Percentiles rank a stretch among this genome's conserved stretches.
phyloP scores from a whole-genome alignment of 345 rosid species.

The Citrus cavaleriei region DNA sequence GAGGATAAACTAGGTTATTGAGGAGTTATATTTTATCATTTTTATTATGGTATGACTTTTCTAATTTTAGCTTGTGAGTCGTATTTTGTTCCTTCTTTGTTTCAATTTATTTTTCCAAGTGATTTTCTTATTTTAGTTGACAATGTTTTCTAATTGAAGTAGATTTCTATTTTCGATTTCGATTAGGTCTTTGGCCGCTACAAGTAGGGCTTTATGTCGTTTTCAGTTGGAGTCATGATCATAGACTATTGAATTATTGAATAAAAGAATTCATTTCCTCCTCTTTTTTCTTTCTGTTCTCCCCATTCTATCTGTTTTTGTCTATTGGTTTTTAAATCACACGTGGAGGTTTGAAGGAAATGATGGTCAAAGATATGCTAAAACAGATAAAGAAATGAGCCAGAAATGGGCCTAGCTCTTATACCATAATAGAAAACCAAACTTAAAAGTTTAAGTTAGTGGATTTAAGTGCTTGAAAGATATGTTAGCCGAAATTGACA shows the following conservation, averaged over 20 bases:
- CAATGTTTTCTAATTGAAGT: not conserved
- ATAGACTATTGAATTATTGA: not conserved
- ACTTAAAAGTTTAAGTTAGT: not conserved
- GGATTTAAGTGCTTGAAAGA: not conserved
- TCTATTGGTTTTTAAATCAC: too few relatives aligned
- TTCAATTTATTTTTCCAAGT: not conserved
- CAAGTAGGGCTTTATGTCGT: not conserved
- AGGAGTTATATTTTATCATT: not conserved
- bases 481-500: not conserved
- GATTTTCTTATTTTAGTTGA: not conserved
- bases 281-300: not conserved
- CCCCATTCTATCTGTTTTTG: too few relatives aligned
- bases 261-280: not conserved
- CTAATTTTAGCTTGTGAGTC: not conserved
- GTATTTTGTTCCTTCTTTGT: not conserved
- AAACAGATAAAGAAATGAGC: not conserved
- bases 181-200: not conserved
- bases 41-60: not conserved
- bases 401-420: not conserved
- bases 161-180: too few relatives aligned
- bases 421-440: not conserved
- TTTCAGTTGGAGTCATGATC: not conserved
- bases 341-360: not conserved
- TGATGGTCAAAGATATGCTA: not conserved
- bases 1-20: not conserved